Percentiles rank a stretch among this genome's conserved stretches.
Conservation (phyloP, 257 asterid genomes). For the Parsonsia alboflavescens region DNA sequence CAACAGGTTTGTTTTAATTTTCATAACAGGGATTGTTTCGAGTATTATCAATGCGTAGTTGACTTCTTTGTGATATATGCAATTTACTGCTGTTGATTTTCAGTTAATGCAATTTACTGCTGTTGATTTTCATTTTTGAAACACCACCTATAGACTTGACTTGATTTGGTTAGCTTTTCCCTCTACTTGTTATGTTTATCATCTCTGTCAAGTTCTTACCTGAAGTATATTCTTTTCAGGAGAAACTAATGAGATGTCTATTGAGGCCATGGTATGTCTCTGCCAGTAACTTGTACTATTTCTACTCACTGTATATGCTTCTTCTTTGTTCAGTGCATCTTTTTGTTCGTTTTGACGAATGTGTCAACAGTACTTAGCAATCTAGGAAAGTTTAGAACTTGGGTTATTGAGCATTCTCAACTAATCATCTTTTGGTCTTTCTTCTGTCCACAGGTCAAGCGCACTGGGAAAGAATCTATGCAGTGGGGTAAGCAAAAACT, state of each 20-base stretch:
- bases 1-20: background rate
- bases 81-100: background rate
- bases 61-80: background rate
- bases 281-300: background rate
- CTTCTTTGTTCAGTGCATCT: background rate
- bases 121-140: background rate
- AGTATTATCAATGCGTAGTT: background rate
- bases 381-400: background rate
- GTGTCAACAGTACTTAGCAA: background rate
- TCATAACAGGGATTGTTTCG: background rate
- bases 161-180: background rate
- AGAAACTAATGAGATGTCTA: conserved; percentile 17
- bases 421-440: background rate
- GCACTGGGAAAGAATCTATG: conserved; percentile 80
- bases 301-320: background rate
- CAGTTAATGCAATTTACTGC: background rate
- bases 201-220: background rate
- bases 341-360: background rate
- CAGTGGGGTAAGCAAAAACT: conserved; percentile 71
- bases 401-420: background rate
- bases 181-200: background rate
- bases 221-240: conserved; percentile 13
- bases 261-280: conserved; percentile 24
- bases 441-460: conserved; percentile 48
- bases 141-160: background rate